phyloP scores from a whole-genome alignment of 1,284 basidiomycete species.

The Microbotryomycetes sp. region DNA sequence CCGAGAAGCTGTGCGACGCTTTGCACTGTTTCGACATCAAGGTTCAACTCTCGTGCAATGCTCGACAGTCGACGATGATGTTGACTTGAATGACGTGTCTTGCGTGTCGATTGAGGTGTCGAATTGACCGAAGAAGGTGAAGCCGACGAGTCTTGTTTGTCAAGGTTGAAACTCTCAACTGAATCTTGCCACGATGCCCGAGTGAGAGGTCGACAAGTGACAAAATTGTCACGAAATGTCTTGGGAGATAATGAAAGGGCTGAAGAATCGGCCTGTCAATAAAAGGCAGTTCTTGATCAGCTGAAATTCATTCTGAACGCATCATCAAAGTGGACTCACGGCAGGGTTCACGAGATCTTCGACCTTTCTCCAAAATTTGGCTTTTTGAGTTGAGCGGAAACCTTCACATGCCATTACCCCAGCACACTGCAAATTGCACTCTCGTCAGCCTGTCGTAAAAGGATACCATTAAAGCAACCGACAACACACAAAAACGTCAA shows the following conservation, averaged over 20 bases:
- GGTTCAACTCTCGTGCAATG: neutral
- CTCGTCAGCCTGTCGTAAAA: neutral
- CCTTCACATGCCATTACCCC: conserved; percentile 17
- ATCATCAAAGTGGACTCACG: conserved; percentile 9
- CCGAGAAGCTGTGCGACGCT: conserved; percentile 1
- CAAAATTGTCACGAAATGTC: neutral
- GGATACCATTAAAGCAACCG: too few species aligned
- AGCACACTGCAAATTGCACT: neutral
- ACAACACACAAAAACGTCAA: conserved; percentile 4
- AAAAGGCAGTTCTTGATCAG: too few species aligned
- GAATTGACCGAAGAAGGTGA: neutral
- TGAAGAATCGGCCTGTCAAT: too few species aligned
- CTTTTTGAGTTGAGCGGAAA: neutral
- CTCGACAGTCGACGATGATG: neutral
- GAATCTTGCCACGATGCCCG: neutral
- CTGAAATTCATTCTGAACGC: conserved; percentile 10
- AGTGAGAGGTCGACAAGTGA: neutral
- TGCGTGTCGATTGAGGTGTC: neutral
- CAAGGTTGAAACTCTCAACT: neutral
- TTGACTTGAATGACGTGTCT: neutral
- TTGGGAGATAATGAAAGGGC: neutral
- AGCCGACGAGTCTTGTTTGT: neutral
- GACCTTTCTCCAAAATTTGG: neutral
- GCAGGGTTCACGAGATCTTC: neutral
- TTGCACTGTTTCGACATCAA: neutral